A percentile compares a stretch with the other conserved stretches of the same genome.
Evolutionary conservation across 2,329 filamentous ascomycete genomes (phyloP).

Genomic region (Diplodia sapinea): DNA sequence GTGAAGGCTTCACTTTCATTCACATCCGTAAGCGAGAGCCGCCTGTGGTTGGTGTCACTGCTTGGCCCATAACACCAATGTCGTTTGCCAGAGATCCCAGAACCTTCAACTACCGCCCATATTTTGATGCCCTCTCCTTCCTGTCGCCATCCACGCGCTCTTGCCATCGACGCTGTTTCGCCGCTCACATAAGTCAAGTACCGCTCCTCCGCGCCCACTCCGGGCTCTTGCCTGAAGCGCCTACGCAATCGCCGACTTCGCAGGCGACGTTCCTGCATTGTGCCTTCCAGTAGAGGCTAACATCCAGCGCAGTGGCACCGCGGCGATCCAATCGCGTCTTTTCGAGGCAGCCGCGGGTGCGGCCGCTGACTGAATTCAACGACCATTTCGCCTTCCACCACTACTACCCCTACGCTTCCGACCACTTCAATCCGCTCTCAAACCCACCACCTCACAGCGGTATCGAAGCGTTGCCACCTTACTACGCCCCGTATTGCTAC

Average conservation of each 20-base stretch:
- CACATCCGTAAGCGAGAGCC: constrained; percentile 8
- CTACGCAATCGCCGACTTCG: neutral
- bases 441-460: neutral
- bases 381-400: neutral
- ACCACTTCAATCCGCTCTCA: neutral
- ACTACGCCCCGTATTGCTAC: constrained; percentile 11
- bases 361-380: neutral
- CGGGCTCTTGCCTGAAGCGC: neutral
- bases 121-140: neutral
- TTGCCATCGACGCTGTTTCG: neutral
- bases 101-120: neutral
- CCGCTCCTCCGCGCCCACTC: neutral
- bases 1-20: constrained; percentile 7
- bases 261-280: neutral
- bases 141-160: neutral
- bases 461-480: neutral
- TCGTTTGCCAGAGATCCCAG: constrained; percentile 2
- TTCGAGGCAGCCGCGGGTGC: constrained; percentile 2
- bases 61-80: neutral
- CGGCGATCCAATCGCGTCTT: neutral
- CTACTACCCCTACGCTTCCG: neutral
- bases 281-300: neutral
- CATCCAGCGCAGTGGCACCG: neutral
- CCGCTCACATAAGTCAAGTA: neutral
- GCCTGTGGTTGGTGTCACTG: constrained; percentile 14